These are phyloP conservation scores for Wickerhamiella azyma DNA, from an alignment of 805 yeast species.

Conservation along the genomic window DNA sequence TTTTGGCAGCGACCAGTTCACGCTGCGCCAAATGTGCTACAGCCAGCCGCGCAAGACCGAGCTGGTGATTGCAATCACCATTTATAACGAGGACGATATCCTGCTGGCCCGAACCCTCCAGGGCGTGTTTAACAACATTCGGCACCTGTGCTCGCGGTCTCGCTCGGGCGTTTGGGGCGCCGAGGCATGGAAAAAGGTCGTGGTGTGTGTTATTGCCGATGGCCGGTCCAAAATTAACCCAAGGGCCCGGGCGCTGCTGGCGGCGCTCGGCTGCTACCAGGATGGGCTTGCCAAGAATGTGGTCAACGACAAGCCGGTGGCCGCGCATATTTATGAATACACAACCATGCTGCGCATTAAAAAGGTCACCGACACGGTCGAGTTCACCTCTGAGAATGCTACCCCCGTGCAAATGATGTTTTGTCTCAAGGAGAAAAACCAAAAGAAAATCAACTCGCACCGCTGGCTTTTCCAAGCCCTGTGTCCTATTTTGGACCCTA, in stretches of 20 bases:
- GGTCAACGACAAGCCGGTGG: conserved; percentile 69
- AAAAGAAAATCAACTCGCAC: conserved; percentile 85
- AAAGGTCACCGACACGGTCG: conserved; percentile 46
- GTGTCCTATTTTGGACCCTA: conserved; percentile 69
- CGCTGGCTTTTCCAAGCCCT: conserved; percentile 95
- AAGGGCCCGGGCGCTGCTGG: conserved; percentile 62
- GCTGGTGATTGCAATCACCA: conserved; percentile 69
- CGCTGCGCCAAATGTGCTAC: conserved; percentile 73
- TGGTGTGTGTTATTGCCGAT: conserved; percentile 79
- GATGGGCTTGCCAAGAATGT: conserved; percentile 91
- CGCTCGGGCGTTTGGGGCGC: conserved; percentile 76
- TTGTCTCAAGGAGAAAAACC: conserved; percentile 80
- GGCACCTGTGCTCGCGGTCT: conserved; percentile 53
- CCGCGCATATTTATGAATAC: conserved; percentile 84
- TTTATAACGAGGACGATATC: conserved; percentile 81
- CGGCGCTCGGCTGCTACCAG: conserved; percentile 83
- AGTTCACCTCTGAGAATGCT: conserved; percentile 48
- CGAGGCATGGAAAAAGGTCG: conserved; percentile 89
- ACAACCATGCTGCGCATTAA: conserved; percentile 83
- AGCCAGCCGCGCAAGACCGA: conserved; percentile 72
- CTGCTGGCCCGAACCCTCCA: conserved; percentile 72
- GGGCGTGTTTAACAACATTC: conserved; percentile 80
- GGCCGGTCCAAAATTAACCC: conserved; percentile 79
- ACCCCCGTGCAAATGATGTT: conserved; percentile 81
- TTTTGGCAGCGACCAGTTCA: conserved; percentile 47